These are phyloP conservation scores for Leccinum disarticulatum DNA, from an alignment of 768 basidiomycete species.

Conservation along the genomic window DNA sequence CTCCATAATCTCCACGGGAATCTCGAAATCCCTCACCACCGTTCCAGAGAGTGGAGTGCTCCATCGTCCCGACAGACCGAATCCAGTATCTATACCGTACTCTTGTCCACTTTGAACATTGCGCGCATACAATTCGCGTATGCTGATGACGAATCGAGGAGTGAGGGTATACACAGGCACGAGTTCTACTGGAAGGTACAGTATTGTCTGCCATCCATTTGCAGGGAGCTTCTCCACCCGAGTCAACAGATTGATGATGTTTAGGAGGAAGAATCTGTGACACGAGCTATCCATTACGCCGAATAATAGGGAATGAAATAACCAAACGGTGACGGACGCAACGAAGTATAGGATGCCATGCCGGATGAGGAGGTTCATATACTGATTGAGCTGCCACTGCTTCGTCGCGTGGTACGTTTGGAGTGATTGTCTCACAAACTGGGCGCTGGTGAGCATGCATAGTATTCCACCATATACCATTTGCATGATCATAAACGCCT, in stretches of 20 bases:
- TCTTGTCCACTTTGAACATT: not conserved
- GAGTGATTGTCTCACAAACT: not conserved
- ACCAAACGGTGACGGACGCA: not conserved
- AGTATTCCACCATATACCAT: not conserved
- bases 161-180: not conserved
- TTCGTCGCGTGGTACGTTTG: not conserved
- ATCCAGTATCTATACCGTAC: conserved; percentile 8
- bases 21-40: too few relatives aligned
- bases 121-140: not conserved
- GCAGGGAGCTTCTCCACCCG: not conserved
- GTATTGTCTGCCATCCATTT: not conserved
- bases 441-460: not conserved
- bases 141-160: not conserved
- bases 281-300: too few relatives aligned
- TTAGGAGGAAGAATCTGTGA: not conserved
- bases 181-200: not conserved
- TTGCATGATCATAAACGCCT: not conserved
- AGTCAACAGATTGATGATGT: not conserved
- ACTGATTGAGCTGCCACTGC: not conserved
- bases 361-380: not conserved
- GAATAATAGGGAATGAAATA: too few relatives aligned
- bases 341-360: not conserved
- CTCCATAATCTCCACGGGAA: too few relatives aligned
- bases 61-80: not conserved
- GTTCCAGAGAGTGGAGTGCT: too few relatives aligned